These are phyloP conservation scores for Pilasporangium apinafurcum DNA, from an alignment of 352 stramenopile species.

Conservation along the genomic window DNA sequence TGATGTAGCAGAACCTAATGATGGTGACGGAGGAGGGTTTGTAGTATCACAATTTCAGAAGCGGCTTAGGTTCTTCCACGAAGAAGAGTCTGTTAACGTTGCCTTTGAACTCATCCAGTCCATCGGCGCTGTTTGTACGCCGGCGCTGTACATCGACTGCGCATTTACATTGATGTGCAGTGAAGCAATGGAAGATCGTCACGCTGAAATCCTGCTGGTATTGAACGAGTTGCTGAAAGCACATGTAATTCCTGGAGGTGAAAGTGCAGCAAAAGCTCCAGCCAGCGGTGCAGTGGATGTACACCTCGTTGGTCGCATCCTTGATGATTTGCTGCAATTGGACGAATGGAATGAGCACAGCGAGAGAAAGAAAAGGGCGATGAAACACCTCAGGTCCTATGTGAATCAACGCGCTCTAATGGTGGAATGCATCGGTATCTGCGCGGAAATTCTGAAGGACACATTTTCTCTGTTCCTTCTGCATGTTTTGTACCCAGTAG, in stretches of 20 bases:
- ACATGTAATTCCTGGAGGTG: too few species aligned
- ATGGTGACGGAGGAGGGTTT: conserved; percentile 5
- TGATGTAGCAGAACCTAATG: conserved; percentile 2
- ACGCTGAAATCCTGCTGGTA: conserved; percentile 45
- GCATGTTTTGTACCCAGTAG: conserved; percentile 68
- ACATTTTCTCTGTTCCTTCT: conserved; percentile 64
- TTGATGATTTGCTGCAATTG: conserved; percentile 66
- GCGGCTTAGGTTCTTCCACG: conserved; percentile 62
- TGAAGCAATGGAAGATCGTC: conserved; percentile 2
- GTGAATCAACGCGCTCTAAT: conserved; percentile 53
- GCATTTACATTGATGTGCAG: conserved; percentile 34
- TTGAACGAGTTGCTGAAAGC: conserved; percentile 58
- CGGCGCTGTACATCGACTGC: conserved; percentile 62
- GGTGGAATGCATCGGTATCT: conserved; percentile 70
- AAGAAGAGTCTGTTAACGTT: conserved; percentile 48
- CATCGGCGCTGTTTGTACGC: conserved; percentile 36
- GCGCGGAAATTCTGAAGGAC: conserved; percentile 47
- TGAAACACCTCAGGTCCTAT: conserved; percentile 4
- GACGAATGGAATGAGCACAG: conserved; percentile 31
- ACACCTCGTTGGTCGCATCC: conserved; percentile 59
- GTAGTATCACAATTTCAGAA: conserved; percentile 77
- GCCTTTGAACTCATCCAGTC: conserved; percentile 37
- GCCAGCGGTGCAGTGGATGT: conserved; percentile 22
- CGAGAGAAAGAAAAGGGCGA: background rate
- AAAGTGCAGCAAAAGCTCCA: background rate